These are phyloP conservation scores for Quercus robur DNA, from an alignment of 306 rosid species.

Conservation along the genomic window DNA sequence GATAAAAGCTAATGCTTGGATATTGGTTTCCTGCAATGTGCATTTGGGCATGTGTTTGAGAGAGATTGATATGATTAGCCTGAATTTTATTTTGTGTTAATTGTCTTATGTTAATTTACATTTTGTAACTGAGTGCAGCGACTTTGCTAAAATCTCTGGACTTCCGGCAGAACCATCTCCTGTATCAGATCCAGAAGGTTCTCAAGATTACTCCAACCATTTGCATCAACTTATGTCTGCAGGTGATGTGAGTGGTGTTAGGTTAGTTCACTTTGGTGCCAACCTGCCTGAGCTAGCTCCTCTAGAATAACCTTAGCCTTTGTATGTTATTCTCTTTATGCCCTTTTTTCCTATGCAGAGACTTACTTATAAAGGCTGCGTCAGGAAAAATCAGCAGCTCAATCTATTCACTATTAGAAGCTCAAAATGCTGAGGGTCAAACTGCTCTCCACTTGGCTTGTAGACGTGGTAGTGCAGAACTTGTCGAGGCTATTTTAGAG, in stretches of 20 bases:
- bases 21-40: slow-evolving; percentile 11
- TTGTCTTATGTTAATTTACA: slow-evolving; percentile 13
- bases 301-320: slow-evolving; percentile 11
- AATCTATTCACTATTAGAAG: slow-evolving; percentile 65
- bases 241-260: slow-evolving; percentile 79
- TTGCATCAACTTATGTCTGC: slow-evolving; percentile 84
- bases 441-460: slow-evolving; percentile 98
- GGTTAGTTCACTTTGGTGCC: slow-evolving; percentile 48
- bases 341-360: slow-evolving; percentile 47
- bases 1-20: not conserved
- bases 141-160: slow-evolving; percentile 48
- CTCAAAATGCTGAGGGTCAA: slow-evolving; percentile 93
- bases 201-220: slow-evolving; percentile 50
- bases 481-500: slow-evolving; percentile 85
- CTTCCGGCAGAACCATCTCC: slow-evolving; percentile 61
- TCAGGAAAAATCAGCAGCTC: slow-evolving; percentile 51
- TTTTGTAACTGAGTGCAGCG: slow-evolving; percentile 58
- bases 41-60: slow-evolving; percentile 21
- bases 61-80: slow-evolving; percentile 10
- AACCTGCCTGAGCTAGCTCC: slow-evolving; percentile 18
- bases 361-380: slow-evolving; percentile 69
- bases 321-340: slow-evolving; percentile 14
- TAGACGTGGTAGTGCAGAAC: slow-evolving; percentile 84
- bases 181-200: slow-evolving; percentile 53
- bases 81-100: slow-evolving; percentile 4